These are phyloP conservation scores for Capsicum chinense DNA, from an alignment of 257 asterid species.

Conservation along the genomic window DNA sequence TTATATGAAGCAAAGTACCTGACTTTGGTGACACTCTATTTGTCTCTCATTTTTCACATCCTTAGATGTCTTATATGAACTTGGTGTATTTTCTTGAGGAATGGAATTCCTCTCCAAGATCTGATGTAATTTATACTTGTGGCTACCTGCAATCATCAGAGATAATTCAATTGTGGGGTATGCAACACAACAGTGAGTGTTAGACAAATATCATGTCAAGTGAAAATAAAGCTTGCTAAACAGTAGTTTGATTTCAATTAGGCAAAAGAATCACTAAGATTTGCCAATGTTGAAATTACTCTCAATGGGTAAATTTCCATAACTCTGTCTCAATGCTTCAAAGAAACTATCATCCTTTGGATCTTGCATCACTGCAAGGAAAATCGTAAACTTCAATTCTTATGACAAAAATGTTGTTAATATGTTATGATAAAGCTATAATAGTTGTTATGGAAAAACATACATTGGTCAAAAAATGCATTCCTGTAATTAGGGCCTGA, in stretches of 20 bases:
- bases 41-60: slow-evolving; percentile 44
- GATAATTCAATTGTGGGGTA: not conserved
- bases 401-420: not conserved
- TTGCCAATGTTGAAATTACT: slow-evolving; percentile 44
- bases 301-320: slow-evolving; percentile 60
- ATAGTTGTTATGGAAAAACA: slow-evolving; percentile 19
- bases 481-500: slow-evolving; percentile 54
- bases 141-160: slow-evolving; percentile 43
- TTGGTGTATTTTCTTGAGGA: slow-evolving; percentile 28
- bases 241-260: not conserved
- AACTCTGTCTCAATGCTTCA: slow-evolving; percentile 48
- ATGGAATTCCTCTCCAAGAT: slow-evolving; percentile 41
- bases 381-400: not conserved
- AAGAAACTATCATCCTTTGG: slow-evolving; percentile 50
- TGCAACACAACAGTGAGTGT: not conserved
- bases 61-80: slow-evolving; percentile 40
- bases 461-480: slow-evolving; percentile 64
- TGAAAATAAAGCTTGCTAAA: slow-evolving; percentile 6
- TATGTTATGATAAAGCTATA: not conserved
- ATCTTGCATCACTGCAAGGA: slow-evolving; percentile 67
- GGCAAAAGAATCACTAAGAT: not conserved
- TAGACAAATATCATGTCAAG: not conserved
- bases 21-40: slow-evolving; percentile 52
- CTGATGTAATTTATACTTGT: slow-evolving; percentile 39
- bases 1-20: slow-evolving; percentile 45